Conservation (phyloP, 2,329 filamentous ascomycete species). For the Huntiella omanensis region DNA sequence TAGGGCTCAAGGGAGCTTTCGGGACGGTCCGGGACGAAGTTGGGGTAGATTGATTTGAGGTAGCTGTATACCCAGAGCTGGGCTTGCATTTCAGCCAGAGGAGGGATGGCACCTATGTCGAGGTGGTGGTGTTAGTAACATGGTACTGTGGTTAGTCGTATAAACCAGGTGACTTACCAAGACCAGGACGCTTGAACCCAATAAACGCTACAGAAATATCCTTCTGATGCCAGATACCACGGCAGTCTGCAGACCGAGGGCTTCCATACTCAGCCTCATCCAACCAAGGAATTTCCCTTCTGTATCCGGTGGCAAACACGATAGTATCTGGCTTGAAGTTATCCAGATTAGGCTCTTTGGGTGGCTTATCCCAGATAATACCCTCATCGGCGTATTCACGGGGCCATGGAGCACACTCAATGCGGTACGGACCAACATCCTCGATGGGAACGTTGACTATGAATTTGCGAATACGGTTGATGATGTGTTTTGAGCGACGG, state of each 20-base stretch:
- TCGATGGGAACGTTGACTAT: conserved; percentile 23
- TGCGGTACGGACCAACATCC: conserved; percentile 21
- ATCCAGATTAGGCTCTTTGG: not conserved
- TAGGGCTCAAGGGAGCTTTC: conserved; percentile 17
- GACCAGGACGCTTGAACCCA: conserved; percentile 27
- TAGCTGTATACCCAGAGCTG: conserved; percentile 27
- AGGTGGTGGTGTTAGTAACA: not conserved
- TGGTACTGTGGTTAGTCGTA: not conserved
- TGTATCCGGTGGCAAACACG: conserved; percentile 29
- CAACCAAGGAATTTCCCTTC: conserved; percentile 23
- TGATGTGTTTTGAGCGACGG: conserved; percentile 17
- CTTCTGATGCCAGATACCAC: conserved; percentile 29
- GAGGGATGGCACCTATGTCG: conserved; percentile 24
- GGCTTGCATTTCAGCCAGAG: conserved; percentile 29
- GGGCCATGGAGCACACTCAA: conserved; percentile 28
- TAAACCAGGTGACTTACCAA: conserved; percentile 16
- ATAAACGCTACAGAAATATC: conserved; percentile 26
- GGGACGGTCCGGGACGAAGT: conserved; percentile 12
- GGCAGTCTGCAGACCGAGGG: conserved; percentile 29
- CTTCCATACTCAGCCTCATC: conserved; percentile 20
- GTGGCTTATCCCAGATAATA: conserved; percentile 14
- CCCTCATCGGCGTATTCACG: conserved; percentile 20
- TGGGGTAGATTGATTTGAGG: conserved; percentile 17
- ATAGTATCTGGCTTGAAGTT: conserved; percentile 24
- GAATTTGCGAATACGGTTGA: conserved; percentile 19